Evolutionary conservation across 495 filamentous ascomycete genomes (phyloP).

Genomic region (Penicillium simplicissimum): DNA sequence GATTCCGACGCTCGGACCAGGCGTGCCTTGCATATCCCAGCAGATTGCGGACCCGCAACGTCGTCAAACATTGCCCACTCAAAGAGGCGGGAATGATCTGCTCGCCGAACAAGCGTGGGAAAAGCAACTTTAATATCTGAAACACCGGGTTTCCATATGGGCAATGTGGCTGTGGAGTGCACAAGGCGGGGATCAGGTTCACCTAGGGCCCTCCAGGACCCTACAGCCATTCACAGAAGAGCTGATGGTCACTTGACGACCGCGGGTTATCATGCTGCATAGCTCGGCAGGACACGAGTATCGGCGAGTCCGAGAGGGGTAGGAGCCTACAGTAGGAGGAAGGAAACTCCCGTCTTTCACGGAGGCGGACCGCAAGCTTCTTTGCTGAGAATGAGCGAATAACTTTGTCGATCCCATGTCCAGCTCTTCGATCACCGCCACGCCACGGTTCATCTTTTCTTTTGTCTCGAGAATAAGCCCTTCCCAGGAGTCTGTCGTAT

Average conservation of each 20-base stretch:
- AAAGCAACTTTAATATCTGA: constrained; percentile 31
- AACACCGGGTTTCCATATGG: constrained; percentile 29
- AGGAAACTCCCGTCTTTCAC: background rate
- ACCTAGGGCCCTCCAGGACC: background rate
- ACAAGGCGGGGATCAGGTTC: background rate
- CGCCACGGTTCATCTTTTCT: background rate
- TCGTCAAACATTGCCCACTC: constrained; percentile 29
- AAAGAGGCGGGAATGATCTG: constrained; percentile 22
- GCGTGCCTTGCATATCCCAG: constrained; percentile 37
- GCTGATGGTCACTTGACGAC: background rate
- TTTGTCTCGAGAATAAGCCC: constrained; percentile 2
- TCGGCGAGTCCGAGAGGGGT: constrained; percentile 5
- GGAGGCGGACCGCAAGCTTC: constrained; percentile 7
- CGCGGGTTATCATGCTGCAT: constrained; percentile 5
- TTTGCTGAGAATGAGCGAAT: background rate
- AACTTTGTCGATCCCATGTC: background rate
- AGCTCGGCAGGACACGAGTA: constrained; percentile 14
- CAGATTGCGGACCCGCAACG: constrained; percentile 23
- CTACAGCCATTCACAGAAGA: background rate
- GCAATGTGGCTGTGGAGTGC: constrained; percentile 20
- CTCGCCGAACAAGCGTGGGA: constrained; percentile 19
- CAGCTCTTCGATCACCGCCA: background rate
- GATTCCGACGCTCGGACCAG: constrained; percentile 32
- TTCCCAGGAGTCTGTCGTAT: background rate
- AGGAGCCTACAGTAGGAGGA: too few relatives aligned